Percentiles rank a stretch among this genome's conserved stretches.
Evolutionary conservation across 352 stramenopile species (phyloP).

Genomic region (Phytophthora ohioensis): DNA sequence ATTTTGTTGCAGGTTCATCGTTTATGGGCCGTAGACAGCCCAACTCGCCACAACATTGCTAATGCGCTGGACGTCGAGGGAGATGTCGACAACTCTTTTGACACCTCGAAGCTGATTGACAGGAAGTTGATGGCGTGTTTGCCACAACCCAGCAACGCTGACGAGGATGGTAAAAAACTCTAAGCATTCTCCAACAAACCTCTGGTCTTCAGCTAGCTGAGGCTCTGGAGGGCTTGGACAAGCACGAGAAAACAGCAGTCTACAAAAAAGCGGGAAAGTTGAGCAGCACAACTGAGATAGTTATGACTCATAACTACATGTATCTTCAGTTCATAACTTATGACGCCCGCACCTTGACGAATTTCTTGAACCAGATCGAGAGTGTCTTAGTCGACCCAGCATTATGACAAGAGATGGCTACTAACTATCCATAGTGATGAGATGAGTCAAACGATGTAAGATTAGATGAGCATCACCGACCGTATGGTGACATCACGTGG

Average conservation of each 20-base stretch:
- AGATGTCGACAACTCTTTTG: conserved; percentile 31
- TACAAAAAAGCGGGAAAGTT: too few species aligned
- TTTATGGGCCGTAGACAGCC: neutral
- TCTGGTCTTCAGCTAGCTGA: conserved; percentile 38
- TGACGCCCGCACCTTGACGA: too few species aligned
- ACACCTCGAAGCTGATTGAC: conserved; percentile 19
- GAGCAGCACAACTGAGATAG: too few species aligned
- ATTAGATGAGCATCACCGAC: too few species aligned
- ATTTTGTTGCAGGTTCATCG: neutral
- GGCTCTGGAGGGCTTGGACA: conserved; percentile 32
- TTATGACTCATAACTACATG: too few species aligned
- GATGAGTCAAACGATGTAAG: too few species aligned
- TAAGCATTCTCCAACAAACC: conserved; percentile 41
- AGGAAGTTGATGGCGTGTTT: conserved; percentile 33
- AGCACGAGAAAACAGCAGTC: conserved; percentile 29
- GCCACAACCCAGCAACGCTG: conserved; percentile 23
- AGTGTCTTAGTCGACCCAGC: too few species aligned
- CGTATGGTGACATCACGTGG: too few species aligned
- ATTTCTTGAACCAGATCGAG: too few species aligned
- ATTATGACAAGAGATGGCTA: too few species aligned
- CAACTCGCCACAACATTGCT: neutral
- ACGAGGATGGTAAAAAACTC: conserved; percentile 28
- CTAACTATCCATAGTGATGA: too few species aligned
- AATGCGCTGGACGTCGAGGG: neutral
- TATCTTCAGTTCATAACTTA: too few species aligned